Evolutionary conservation across 495 filamentous ascomycete genomes (phyloP).

Genomic region (Platismatia glauca): DNA sequence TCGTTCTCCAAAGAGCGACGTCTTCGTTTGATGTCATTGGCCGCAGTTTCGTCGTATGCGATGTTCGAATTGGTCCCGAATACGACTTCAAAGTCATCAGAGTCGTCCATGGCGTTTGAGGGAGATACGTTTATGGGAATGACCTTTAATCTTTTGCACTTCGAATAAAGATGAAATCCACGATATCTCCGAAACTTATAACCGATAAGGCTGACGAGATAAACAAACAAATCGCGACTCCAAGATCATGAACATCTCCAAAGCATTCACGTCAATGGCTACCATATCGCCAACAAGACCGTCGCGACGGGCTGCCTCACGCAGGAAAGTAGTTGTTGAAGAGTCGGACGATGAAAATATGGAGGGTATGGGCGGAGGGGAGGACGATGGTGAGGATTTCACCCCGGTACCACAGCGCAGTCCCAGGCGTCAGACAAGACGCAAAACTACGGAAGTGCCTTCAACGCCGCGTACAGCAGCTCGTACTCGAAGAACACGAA

Average conservation of each 20-base stretch:
- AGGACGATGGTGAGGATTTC: conserved; percentile 69
- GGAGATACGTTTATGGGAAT: not conserved
- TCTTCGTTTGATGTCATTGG: conserved; percentile 51
- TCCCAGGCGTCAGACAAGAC: conserved; percentile 42
- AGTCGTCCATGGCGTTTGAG: conserved; percentile 10
- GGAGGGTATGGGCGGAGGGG: conserved; percentile 46
- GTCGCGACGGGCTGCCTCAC: conserved; percentile 62
- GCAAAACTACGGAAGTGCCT: conserved; percentile 48
- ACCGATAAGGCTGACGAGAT: conserved; percentile 2
- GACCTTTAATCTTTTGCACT: not conserved
- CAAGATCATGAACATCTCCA: not conserved
- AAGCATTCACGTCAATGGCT: conserved; percentile 37
- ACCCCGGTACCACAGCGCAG: conserved; percentile 57
- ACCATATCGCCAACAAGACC: conserved; percentile 60
- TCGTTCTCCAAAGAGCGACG: conserved; percentile 55
- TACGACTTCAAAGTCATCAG: conserved; percentile 49
- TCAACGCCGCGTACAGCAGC: conserved; percentile 34
- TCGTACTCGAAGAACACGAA: conserved; percentile 27
- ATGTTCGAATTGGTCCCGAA: conserved; percentile 56
- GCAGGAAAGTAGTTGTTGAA: conserved; percentile 63
- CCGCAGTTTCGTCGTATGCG: conserved; percentile 48
- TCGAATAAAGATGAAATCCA: too few species aligned
- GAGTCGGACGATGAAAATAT: conserved; percentile 62
- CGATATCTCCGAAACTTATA: not conserved
- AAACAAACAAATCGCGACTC: conserved; percentile 10